Evolutionary conservation across 164 flowering plant genomes (phyloP), one percentile per base, ranked within the genome.

Genomic region (Kingdonia uniflora): DNA sequence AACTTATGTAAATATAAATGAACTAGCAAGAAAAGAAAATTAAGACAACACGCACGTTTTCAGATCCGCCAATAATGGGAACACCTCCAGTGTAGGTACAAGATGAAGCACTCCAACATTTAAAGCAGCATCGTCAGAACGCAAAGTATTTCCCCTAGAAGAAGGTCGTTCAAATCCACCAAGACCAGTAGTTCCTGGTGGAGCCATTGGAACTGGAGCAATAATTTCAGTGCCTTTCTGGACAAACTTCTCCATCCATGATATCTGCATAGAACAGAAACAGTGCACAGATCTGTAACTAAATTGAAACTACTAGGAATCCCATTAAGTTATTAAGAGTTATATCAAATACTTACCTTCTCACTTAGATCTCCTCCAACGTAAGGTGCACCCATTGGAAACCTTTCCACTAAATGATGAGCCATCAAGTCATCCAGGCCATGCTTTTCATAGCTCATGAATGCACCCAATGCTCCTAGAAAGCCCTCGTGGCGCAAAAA

Each of bases 241-340:
- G 52, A 84, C 80, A 73, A 94, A 89, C 74, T 94, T 94, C 60
- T 94, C 96, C 99, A 94, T 83, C 97, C 99, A 94, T 33, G 99
- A 94, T 63, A 94, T 89, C 99, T 89, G 81, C 73, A 72, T 24
- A 38, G 23, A 19, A n/a, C 37, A 49, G 46, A 51, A 39, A 24
- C 10, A 13, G 14, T n/a, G 35, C 20, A 13, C 39, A 50, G 19
- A 21, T n/a, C 22, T 13, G 1, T 25, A 59, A 33, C 1, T 11
- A 35, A 17, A 1, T n/a, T 39, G 19, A 3, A 16, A 29, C 35
- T 29, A 29, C 35, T 29, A 29, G 35, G 35, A 29, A 29, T 29
- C 35, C 8, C 35, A 29, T 8, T n/a, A 29, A 29, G 35, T 29
- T n/a, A n/a, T n/a, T 29, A 29, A 19, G 39, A 25, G 25, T 2